Evolutionary conservation across 2,329 filamentous ascomycete genomes (phyloP).

Genomic region (Furcasterigmium sp.): DNA sequence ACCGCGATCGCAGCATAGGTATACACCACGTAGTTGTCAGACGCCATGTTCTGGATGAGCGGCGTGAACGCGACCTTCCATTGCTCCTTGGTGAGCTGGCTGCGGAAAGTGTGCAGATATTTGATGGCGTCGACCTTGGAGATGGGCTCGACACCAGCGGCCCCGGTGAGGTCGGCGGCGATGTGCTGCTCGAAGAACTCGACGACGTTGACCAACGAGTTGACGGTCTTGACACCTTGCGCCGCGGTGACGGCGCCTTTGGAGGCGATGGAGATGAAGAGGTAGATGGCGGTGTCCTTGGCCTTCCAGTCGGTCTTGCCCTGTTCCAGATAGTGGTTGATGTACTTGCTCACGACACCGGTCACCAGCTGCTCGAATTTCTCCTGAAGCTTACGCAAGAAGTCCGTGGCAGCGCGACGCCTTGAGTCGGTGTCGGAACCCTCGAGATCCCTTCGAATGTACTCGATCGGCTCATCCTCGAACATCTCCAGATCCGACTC

Average conservation of each 20-base stretch:
- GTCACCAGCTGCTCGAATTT: slow-evolving; percentile 85
- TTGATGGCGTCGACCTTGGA: slow-evolving; percentile 98
- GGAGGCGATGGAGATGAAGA: slow-evolving; percentile 90
- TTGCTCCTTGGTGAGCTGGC: slow-evolving; percentile 84
- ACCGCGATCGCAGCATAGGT: slow-evolving; percentile 95
- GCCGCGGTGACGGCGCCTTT: slow-evolving; percentile 83
- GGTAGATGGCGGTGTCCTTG: slow-evolving; percentile 96
- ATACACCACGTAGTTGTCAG: slow-evolving; percentile 92
- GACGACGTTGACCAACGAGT: slow-evolving; percentile 80
- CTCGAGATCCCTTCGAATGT: slow-evolving; percentile 90
- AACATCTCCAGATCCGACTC: slow-evolving; percentile 95
- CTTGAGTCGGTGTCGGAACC: slow-evolving; percentile 94
- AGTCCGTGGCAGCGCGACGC: slow-evolving; percentile 88
- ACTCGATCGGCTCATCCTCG: slow-evolving; percentile 98
- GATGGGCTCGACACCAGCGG: slow-evolving; percentile 68
- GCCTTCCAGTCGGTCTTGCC: slow-evolving; percentile 86
- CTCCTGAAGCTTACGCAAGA: slow-evolving; percentile 81
- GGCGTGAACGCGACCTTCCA: slow-evolving; percentile 88
- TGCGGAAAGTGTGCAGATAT: slow-evolving; percentile 94
- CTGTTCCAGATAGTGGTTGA: slow-evolving; percentile 79
- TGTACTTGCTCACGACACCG: slow-evolving; percentile 79
- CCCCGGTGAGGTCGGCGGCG: slow-evolving; percentile 77
- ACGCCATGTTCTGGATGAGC: slow-evolving; percentile 85
- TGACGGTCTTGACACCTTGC: slow-evolving; percentile 87
- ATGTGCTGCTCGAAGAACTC: slow-evolving; percentile 94